phyloP scores from a whole-genome alignment of 2,329 filamentous ascomycete species.

The Penicillium digitatum region DNA sequence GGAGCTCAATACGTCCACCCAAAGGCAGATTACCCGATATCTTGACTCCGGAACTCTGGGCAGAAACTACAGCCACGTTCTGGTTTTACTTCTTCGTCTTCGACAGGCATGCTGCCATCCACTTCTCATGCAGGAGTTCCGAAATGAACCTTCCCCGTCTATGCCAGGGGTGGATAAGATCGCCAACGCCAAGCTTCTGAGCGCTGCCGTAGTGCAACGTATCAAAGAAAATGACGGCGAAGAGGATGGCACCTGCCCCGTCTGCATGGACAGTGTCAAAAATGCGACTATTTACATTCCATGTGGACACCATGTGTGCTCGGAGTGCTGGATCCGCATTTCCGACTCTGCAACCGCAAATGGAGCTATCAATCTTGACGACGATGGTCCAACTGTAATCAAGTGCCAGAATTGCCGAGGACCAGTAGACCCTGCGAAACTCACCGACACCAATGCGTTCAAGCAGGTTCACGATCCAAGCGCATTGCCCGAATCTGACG shows the following conservation, averaged over 20 bases:
- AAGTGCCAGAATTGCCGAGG: conserved; percentile 76
- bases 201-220: conserved; percentile 59
- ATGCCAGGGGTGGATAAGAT: conserved; percentile 55
- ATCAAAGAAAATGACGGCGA: conserved; percentile 61
- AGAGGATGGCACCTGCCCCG: conserved; percentile 60
- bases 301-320: conserved; percentile 77
- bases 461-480: conserved; percentile 66
- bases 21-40: conserved; percentile 72
- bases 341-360: conserved; percentile 50
- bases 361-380: conserved; percentile 48
- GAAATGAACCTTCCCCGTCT: conserved; percentile 47
- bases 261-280: conserved; percentile 71
- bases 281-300: conserved; percentile 76
- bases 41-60: conserved; percentile 64
- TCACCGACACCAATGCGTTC: conserved; percentile 72
- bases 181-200: conserved; percentile 60
- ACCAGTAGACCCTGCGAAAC: conserved; percentile 60
- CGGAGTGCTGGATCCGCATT: conserved; percentile 69
- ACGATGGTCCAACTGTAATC: conserved; percentile 51
- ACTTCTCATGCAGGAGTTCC: conserved; percentile 64
- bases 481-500: conserved; percentile 23
- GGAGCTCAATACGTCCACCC: conserved; percentile 62
- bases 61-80: conserved; percentile 71
- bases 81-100: conserved; percentile 75
- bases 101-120: conserved; percentile 78